Base-by-base conservation (phyloP, 2,329 filamentous ascomycete genomes). In the Epichloe coenophiala region DNA sequence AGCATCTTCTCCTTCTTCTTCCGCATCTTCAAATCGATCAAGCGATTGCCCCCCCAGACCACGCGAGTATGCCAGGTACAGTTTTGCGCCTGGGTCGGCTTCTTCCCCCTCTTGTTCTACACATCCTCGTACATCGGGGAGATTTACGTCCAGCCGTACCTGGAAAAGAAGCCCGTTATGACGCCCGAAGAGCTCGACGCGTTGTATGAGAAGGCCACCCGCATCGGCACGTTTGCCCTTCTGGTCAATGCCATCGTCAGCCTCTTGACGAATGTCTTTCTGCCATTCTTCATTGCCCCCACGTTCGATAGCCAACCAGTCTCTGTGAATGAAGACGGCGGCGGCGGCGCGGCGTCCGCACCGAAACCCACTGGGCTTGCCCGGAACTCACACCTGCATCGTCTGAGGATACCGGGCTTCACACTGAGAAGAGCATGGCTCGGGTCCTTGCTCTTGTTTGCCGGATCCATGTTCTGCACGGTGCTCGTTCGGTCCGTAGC, bases 31-130 rank as follows among this genome's bases (percentile, higher is more conserved):
- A 78, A 75, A 46, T 89, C 89, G 0, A 85, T 95, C 56, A 80
- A 77, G 59, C 78, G 82, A 39, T 73, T 97, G 6, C 90, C 91
- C 1, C 83, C 83, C 0, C 89, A 95, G 66, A 88, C 93, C 56
- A 77, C 77, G 55, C 83, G 80, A 55, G 88, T 96, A 38, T 96
- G 90, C 62, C 71, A 82, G 56, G 84, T 90, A 0, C 86, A 93
- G 63, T 81, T 91, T 58, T 90, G 83, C 54, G 88, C 88, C 5
- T 97, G 90, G 90, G 83, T 96, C 51, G 91, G 88, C 48, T 96
- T 91, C 80, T 97, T 96, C 60, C 90, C 90, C 1, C 89, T 95
- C 65, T 75, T 97, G 3, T 96, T 95, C 69, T 97, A 97, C 71
- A 88, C 88, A 5, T 95, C 89, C 1, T 94, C 88, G 17, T 97